Evolutionary conservation across 345 rosid genomes (phyloP).

Genomic region (Hibiscus tridactylites): DNA sequence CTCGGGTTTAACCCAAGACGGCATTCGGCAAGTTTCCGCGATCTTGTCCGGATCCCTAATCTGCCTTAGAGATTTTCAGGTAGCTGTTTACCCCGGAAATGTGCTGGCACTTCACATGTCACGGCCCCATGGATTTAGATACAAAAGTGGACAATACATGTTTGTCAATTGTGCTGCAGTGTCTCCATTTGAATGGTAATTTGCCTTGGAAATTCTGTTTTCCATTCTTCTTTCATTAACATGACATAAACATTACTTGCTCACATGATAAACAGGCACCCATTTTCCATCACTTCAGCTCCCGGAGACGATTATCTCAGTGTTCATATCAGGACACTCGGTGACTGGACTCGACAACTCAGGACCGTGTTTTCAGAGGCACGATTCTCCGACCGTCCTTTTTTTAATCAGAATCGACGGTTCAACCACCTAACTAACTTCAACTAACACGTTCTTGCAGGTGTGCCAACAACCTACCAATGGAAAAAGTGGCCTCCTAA

Average conservation of each 20-base stretch:
- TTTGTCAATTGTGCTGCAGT: constrained; percentile 76
- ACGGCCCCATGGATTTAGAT: constrained; percentile 65
- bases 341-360: constrained; percentile 78
- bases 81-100: constrained; percentile 66
- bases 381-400: background rate
- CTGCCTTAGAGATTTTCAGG: constrained; percentile 23
- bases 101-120: constrained; percentile 67
- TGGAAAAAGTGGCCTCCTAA: constrained; percentile 60
- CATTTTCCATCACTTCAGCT: constrained; percentile 80
- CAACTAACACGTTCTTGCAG: constrained; percentile 24
- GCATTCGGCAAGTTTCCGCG: background rate
- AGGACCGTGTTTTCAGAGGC: constrained; percentile 61
- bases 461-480: constrained; percentile 48
- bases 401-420: background rate
- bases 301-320: constrained; percentile 73
- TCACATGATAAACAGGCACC: constrained; percentile 47
- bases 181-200: constrained; percentile 76
- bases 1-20: background rate
- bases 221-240: background rate
- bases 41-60: background rate
- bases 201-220: background rate
- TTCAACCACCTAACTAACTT: background rate
- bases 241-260: background rate
- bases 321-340: constrained; percentile 62
- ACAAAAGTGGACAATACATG: constrained; percentile 87